A percentile compares a stretch with the other conserved stretches of the same genome.
These are phyloP conservation scores for Bruguiera hainesii DNA, from an alignment of 441 rosid species.

Conservation along the genomic window DNA sequence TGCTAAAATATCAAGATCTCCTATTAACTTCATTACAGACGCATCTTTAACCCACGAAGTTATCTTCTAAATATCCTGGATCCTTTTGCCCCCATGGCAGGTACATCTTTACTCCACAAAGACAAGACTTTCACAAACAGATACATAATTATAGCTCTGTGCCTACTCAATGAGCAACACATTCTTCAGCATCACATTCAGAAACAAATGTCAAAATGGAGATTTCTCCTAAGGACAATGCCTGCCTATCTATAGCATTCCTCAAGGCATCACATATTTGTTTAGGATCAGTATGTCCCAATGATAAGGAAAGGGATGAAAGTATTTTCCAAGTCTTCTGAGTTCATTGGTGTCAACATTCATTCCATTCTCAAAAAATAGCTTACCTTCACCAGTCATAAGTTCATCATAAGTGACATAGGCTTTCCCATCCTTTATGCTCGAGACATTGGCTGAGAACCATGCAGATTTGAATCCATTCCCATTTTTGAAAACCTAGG, in stretches of 20 bases:
- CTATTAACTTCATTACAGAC: background rate
- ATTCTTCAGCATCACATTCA: too few species aligned
- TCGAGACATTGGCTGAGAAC: constrained; percentile 75
- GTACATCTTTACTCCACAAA: constrained; percentile 3
- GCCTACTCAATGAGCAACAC: too few species aligned
- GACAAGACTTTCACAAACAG: background rate
- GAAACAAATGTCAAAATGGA: too few species aligned
- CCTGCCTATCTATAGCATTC: background rate
- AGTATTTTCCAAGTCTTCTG: background rate
- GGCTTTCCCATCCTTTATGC: constrained; percentile 77
- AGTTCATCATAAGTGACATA: constrained; percentile 70
- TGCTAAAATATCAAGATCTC: background rate
- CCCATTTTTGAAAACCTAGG: constrained; percentile 81
- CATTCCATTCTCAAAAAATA: constrained; percentile 11
- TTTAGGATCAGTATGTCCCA: background rate
- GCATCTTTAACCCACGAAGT: background rate
- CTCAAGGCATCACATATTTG: background rate
- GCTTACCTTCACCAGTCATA: constrained; percentile 59
- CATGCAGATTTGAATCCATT: constrained; percentile 67
- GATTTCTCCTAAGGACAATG: background rate
- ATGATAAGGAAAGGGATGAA: background rate
- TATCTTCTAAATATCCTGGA: too few species aligned
- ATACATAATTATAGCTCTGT: background rate
- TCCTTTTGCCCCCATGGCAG: background rate
- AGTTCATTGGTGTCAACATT: constrained; percentile 6